A percentile compares a stretch with the other conserved stretches of the same genome.
These are phyloP conservation scores for Candida maltosa DNA, from an alignment of 805 yeast species.

Conservation along the genomic window DNA sequence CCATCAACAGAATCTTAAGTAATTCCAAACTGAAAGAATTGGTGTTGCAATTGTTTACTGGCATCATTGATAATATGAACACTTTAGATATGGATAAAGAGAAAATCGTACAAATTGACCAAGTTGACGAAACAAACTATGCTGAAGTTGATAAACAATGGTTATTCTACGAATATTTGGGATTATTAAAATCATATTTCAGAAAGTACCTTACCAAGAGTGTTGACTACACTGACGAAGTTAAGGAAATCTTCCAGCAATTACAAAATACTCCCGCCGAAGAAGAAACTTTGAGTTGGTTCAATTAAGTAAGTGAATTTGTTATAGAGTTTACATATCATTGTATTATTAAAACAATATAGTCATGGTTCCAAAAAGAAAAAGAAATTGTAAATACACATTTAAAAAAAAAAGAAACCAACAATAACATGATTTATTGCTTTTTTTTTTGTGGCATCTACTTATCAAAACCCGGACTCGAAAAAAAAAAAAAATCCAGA, in stretches of 20 bases:
- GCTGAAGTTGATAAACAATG: constrained; percentile 35
- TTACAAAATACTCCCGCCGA: constrained; percentile 20
- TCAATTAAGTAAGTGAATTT: neutral
- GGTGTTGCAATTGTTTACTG: constrained; percentile 15
- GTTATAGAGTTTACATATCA: no score
- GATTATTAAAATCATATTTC: constrained; percentile 37
- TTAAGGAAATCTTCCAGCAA: constrained; percentile 13
- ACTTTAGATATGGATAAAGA: constrained; percentile 14
- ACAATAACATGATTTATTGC: no score
- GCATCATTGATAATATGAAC: constrained; percentile 31
- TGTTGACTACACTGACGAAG: constrained; percentile 13
- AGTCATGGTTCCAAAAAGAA: no score
- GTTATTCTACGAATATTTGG: constrained; percentile 40
- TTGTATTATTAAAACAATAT: no score
- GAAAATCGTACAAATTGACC: constrained; percentile 21
- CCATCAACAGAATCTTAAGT: constrained; percentile 30
- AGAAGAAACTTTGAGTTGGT: constrained; percentile 15
- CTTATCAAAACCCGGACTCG: no score
- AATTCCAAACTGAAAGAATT: constrained; percentile 4
- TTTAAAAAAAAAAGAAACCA: no score
- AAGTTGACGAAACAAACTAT: constrained; percentile 22
- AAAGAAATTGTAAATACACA: no score
- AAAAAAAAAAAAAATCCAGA: no score
- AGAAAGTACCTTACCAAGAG: constrained; percentile 24
- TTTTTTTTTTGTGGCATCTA: no score